These are phyloP conservation scores for Globisporangium cederbergense DNA, from an alignment of 352 stramenopile genomes.

Conservation along the genomic window DNA sequence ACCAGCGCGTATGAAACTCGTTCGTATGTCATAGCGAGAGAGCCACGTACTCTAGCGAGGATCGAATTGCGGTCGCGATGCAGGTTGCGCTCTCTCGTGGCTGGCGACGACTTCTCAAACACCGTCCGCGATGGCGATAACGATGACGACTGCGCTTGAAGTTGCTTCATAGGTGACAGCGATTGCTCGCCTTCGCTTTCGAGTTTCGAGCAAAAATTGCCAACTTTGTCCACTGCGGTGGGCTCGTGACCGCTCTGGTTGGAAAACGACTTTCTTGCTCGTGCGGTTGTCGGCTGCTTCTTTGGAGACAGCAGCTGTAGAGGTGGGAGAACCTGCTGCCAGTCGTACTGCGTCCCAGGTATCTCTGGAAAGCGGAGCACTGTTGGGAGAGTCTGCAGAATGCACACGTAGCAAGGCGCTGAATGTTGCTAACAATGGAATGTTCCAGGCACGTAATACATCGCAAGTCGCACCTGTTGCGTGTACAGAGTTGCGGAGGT, in stretches of 20 bases:
- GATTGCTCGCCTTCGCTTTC: not conserved
- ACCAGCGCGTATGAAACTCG: not conserved
- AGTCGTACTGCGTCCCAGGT: conserved; percentile 28
- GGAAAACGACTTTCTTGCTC: not conserved
- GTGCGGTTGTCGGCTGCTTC: not conserved
- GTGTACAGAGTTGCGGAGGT: conserved; percentile 49
- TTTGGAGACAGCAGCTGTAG: conserved; percentile 4
- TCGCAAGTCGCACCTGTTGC: conserved; percentile 24
- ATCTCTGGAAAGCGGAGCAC: conserved; percentile 30
- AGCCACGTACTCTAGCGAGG: conserved; percentile 25
- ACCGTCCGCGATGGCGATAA: not conserved
- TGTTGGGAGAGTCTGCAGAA: conserved; percentile 37
- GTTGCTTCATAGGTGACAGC: not conserved
- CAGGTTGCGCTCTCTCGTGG: conserved; percentile 28
- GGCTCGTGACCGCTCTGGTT: conserved; percentile 2
- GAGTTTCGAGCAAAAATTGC: not conserved
- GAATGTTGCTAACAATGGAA: too few relatives aligned
- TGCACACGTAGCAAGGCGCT: too few relatives aligned
- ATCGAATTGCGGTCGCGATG: conserved; percentile 32
- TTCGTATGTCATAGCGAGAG: not conserved
- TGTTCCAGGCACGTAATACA: too few relatives aligned
- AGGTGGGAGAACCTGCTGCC: conserved; percentile 26
- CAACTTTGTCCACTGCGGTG: not conserved
- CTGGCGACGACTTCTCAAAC: conserved; percentile 10
- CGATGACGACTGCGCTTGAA: too few relatives aligned